phyloP scores from a whole-genome alignment of 2,329 filamentous ascomycete genomes.

The Corniculantispora saksenae region DNA sequence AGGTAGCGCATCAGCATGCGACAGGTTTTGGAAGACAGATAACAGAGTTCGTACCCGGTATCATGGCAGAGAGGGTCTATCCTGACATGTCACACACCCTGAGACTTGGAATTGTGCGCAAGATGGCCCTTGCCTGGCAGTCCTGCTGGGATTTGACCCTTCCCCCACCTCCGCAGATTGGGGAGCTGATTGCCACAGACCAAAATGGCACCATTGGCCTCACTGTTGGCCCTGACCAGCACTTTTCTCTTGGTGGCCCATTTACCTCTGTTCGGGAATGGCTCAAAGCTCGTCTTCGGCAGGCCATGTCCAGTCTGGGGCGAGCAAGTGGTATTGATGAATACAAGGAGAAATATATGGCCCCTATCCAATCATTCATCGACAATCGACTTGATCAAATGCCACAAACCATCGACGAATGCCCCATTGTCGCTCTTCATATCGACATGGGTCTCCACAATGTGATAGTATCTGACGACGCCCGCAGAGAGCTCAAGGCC shows the following conservation, averaged over 20 bases:
- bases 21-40: constrained; percentile 24
- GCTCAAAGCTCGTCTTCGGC: constrained; percentile 21
- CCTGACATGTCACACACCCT: constrained; percentile 20
- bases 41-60: constrained; percentile 20
- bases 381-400: constrained; percentile 19
- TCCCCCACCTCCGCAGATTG: constrained; percentile 22
- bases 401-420: constrained; percentile 21
- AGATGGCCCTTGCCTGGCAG: constrained; percentile 25
- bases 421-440: constrained; percentile 23
- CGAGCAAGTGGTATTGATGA: constrained; percentile 21
- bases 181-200: constrained; percentile 23
- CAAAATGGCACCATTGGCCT: constrained; percentile 20
- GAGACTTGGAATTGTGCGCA: constrained; percentile 23
- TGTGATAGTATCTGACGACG: constrained; percentile 20
- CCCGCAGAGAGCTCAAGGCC: constrained; percentile 19
- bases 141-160: constrained; percentile 25
- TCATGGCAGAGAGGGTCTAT: constrained; percentile 19
- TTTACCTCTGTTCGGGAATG: constrained; percentile 25
- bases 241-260: constrained; percentile 23
- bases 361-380: constrained; percentile 20
- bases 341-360: constrained; percentile 21
- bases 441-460: constrained; percentile 24
- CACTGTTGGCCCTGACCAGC: constrained; percentile 23
- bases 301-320: constrained; percentile 17
- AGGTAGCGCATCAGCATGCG: constrained; percentile 18